These are phyloP conservation scores for Haplosporangium sp. DNA, from an alignment of 371 early-diverging fungal genomes.

Conservation along the genomic window DNA sequence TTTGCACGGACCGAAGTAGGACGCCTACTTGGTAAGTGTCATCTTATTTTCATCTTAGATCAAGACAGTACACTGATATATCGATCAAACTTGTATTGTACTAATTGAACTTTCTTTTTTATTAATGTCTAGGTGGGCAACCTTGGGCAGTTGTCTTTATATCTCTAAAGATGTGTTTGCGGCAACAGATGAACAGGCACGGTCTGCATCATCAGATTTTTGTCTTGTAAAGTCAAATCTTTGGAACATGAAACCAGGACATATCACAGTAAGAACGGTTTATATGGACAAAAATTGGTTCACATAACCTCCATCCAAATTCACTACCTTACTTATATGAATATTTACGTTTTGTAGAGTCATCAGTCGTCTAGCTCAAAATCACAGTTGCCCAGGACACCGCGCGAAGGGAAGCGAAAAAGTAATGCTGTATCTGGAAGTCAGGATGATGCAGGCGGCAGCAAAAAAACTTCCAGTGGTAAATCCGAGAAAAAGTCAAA, in stretches of 20 bases:
- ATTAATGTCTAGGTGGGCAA: constrained; percentile 67
- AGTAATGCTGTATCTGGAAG: constrained; percentile 12
- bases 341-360: constrained; percentile 20
- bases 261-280: constrained; percentile 51
- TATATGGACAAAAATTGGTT: too few species aligned
- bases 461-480: constrained; percentile 20
- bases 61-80: not conserved
- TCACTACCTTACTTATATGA: not conserved
- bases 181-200: constrained; percentile 69
- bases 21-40: constrained; percentile 69
- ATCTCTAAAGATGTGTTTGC: constrained; percentile 72
- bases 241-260: constrained; percentile 73
- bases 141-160: constrained; percentile 73
- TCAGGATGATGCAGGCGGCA: constrained; percentile 16
- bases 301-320: too few species aligned
- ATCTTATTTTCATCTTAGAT: not conserved
- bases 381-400: constrained; percentile 19
- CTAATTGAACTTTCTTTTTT: not conserved
- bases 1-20: constrained; percentile 74
- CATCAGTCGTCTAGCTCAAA: constrained; percentile 49
- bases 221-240: constrained; percentile 69
- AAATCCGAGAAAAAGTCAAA: constrained; percentile 45
- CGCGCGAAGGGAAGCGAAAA: constrained; percentile 50
- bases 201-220: constrained; percentile 77
- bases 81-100: not conserved